Percentiles rank a stretch among this genome's conserved stretches.
Conservation (phyloP, 768 basidiomycete species). For the Boletus insuetus region DNA sequence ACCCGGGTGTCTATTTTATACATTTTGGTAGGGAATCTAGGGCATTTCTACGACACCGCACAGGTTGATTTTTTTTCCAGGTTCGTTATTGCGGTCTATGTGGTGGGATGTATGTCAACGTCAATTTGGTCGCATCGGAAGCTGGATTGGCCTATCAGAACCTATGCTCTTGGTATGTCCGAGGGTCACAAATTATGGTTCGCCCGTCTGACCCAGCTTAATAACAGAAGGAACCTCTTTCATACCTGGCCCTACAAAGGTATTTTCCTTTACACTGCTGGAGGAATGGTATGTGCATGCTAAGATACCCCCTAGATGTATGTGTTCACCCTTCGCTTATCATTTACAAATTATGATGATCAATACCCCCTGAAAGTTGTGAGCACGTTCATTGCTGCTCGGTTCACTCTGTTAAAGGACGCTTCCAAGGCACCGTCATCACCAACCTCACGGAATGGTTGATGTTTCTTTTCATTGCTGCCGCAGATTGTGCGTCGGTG, state of each 20-base stretch:
- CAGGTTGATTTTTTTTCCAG: neutral
- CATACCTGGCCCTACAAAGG: conserved; percentile 1
- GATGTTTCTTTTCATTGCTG: neutral
- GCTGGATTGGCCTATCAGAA: neutral
- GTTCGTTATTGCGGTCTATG: conserved; percentile 8
- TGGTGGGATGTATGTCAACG: neutral
- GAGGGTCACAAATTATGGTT: no score
- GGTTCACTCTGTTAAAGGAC: neutral
- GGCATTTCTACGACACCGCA: no score
- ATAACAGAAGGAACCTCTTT: conserved; percentile 8
- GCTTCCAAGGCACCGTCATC: neutral
- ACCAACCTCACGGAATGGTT: neutral
- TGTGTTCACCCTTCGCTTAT: neutral
- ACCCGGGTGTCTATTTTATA: neutral
- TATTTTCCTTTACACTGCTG: neutral
- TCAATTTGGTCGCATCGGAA: neutral
- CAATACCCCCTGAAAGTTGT: conserved; percentile 1
- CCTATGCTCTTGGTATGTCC: neutral
- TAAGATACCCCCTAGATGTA: neutral
- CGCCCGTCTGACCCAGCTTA: neutral
- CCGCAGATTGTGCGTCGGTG: conserved; percentile 3
- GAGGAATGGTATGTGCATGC: neutral
- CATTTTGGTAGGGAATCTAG: neutral
- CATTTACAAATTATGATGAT: neutral
- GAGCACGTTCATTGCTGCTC: neutral